Base-by-base conservation (phyloP, 2,329 filamentous ascomycete genomes). In the Sporothrix euskadiensis region DNA sequence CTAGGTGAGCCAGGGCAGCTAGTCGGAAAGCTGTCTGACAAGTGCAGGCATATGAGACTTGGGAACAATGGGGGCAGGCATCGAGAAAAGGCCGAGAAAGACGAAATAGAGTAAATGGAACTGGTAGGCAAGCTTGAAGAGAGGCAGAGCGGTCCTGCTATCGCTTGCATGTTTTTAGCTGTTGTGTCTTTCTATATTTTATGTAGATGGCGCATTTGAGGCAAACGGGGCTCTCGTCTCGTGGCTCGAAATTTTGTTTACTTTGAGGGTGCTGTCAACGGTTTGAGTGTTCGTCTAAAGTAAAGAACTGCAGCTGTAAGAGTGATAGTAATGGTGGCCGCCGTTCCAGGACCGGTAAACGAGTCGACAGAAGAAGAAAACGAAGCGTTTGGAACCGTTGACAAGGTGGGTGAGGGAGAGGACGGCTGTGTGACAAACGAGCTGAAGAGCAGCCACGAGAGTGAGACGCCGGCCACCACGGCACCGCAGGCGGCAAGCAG, bases 281-380 rank as follows among this genome's bases (percentile, higher is more conserved):
- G 10, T 12, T 65, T 65, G n/a, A 4, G 4, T 26, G 35, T 14
- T 12, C 22, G 41, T 16, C 22, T 12, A 32, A 49, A n/a, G 41
- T 6, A 49, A 41, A 66, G 39, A 49, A 66, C 32, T 12, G 26
- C 14, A 2, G 14, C 1, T 9, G 41, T 66, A 10, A 66, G 63
- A 12, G n/a, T 1, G 19, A 68, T 32, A 8, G 65, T 44, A 3
- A 30, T 12, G 26, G 12, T 30, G 44, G 14, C 44, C 7, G 44
- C 65, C 44, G 16, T 35, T 35, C 41, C 65, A 68, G 65, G 63
- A 30, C 65, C 65, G 26, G 65, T 68, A 35, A 35, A 52, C 65
- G 65, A 68, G 44, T n/a, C 32, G 14, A 35, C 16, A 16, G 44
- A 35, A 30, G 65, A 52, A 22, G 44, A 35, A n/a, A 35, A 68